phyloP scores from a whole-genome alignment of 1,284 basidiomycete genomes.

The Flammula alnicola region DNA sequence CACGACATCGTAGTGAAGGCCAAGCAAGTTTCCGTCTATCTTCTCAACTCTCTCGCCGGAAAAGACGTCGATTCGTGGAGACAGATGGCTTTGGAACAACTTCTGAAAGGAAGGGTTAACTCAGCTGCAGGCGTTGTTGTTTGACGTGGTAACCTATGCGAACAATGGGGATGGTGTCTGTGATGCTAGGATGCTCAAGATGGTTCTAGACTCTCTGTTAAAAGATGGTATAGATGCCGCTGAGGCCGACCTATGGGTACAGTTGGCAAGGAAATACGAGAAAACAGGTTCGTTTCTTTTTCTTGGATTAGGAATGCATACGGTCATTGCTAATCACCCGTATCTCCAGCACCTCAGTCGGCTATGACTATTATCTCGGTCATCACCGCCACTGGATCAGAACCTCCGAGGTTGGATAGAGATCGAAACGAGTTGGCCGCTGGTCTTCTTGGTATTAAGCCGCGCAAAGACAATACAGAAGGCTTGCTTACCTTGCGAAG shows the following conservation, averaged over 20 bases:
- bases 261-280: conserved; percentile 65
- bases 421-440: conserved; percentile 92
- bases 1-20: conserved; percentile 50
- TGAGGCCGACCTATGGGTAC: conserved; percentile 81
- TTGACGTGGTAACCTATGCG: conserved; percentile 30
- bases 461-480: conserved; percentile 64
- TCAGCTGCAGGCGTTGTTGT: conserved; percentile 21
- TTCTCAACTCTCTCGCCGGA: conserved; percentile 52
- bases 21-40: conserved; percentile 70
- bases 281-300: conserved; percentile 52
- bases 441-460: conserved; percentile 70
- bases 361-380: conserved; percentile 69
- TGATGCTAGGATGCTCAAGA: conserved; percentile 61
- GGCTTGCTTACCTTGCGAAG: conserved; percentile 75
- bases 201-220: conserved; percentile 64
- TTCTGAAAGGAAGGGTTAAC: conserved; percentile 30
- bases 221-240: conserved; percentile 60
- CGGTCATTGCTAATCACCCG: background rate
- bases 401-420: conserved; percentile 76
- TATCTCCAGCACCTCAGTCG: conserved; percentile 63
- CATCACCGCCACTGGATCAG: conserved; percentile 65
- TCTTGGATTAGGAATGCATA: background rate
- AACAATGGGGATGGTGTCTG: conserved; percentile 49
- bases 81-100: conserved; percentile 41
- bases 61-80: conserved; percentile 56